phyloP scores from a whole-genome alignment of 306 rosid species.

The Amphicarpaea edgeworthii region DNA sequence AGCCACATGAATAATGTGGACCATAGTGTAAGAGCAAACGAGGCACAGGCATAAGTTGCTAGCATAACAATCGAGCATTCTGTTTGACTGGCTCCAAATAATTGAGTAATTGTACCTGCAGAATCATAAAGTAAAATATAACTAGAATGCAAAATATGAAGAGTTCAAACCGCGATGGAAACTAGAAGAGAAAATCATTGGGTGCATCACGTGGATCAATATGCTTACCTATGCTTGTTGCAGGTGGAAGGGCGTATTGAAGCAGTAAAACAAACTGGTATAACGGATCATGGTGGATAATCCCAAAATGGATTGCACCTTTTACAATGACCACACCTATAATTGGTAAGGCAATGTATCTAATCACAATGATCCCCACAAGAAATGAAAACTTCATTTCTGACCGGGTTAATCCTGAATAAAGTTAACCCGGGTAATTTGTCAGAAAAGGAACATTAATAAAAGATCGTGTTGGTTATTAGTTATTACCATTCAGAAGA shows the following conservation, averaged over 20 bases:
- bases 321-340: slow-evolving; percentile 47
- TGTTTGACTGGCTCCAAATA: slow-evolving; percentile 42
- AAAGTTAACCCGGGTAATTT: background rate
- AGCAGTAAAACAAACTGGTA: slow-evolving; percentile 47
- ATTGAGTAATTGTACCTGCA: slow-evolving; percentile 49
- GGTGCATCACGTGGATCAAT: too few species aligned
- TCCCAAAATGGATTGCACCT: slow-evolving; percentile 47
- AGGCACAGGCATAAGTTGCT: slow-evolving; percentile 46
- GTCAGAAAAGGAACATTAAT: background rate
- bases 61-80: slow-evolving; percentile 52
- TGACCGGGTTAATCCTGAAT: slow-evolving; percentile 46
- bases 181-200: background rate
- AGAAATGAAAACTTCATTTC: slow-evolving; percentile 29
- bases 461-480: slow-evolving; percentile 1
- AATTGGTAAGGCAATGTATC: slow-evolving; percentile 40
- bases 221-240: slow-evolving; percentile 50
- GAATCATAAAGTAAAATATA: slow-evolving; percentile 7
- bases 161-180: background rate
- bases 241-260: slow-evolving; percentile 51
- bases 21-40: slow-evolving; percentile 46
- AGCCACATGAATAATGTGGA: slow-evolving; percentile 44
- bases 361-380: slow-evolving; percentile 41
- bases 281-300: slow-evolving; percentile 47
- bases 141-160: background rate
- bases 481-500: slow-evolving; percentile 46